Base-by-base conservation (phyloP, 768 basidiomycete genomes). In the Lactarius sanguifluus region DNA sequence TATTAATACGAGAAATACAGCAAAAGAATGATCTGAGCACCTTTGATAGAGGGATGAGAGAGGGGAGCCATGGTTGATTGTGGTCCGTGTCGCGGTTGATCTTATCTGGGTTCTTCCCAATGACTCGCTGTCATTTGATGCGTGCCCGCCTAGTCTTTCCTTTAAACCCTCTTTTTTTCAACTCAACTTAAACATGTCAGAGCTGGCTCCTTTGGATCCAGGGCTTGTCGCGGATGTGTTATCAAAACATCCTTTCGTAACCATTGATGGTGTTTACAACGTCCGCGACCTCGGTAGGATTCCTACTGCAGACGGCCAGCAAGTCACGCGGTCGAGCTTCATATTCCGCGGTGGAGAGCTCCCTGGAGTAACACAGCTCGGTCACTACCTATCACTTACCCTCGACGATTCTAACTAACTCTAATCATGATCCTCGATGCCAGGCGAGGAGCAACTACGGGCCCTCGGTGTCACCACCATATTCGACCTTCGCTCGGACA, bases 401-500 rank as follows among this genome's bases (percentile, higher is more conserved):
- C 23, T 25, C 34, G 10, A 34, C 25, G 20, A 45, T 32, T 43
- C n/a, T 62, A 18, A 41, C 16, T 41, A 20, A 50, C 23, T 50
- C 47, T 52, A 25, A 25, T 41, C 2, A 30, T 43, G n/a, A 62
- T 23, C 10, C 30, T 10, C 30, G 15, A 13, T 12, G 61, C 43
- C 28, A 91, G 91, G 91, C 59, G 83, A 83, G 72, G 76, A 74
- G 18, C 81, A 82, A 67, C 75, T 93, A 64, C 82, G 74, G 65
- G 77, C 81, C 13, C 81, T 93, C 18, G 88, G 88, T 5, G 81
- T 94, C 64, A 79, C 83, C 7, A 85, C 81, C 69, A 80, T 91
- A 64, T 92, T 88, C 73, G 92, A 93, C 78, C 79, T 93, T 50
- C 83, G 92, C 71, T 92, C 91, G 9, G 88, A 91, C 72, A 86